Conservation (phyloP, 305 asterid species). For the Ilex paraguariensis region DNA sequence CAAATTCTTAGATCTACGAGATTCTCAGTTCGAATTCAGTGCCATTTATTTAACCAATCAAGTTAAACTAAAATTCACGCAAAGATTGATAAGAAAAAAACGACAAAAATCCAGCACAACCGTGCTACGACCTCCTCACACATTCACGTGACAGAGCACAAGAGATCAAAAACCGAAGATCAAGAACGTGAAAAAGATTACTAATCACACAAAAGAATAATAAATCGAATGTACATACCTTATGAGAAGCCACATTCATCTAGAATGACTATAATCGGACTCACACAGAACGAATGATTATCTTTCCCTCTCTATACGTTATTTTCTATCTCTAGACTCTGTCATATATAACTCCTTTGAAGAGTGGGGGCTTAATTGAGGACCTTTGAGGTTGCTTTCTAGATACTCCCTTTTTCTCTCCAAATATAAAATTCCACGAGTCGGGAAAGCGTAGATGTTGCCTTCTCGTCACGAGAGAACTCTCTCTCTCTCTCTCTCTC, state of each 20-base stretch:
- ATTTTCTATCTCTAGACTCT: not conserved
- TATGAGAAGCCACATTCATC: too few relatives aligned
- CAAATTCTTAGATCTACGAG: constrained; percentile 21
- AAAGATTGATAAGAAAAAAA: constrained; percentile 8
- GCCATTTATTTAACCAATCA: constrained; percentile 18
- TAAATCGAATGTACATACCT: too few relatives aligned
- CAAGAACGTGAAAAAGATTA: constrained; percentile 2
- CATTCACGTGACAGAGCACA: constrained; percentile 20
- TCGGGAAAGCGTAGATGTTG: too few relatives aligned
- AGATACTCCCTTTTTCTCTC: too few relatives aligned
- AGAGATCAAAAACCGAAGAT: constrained; percentile 8
- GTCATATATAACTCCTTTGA: too few relatives aligned
- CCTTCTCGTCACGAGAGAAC: too few relatives aligned
- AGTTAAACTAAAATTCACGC: constrained; percentile 16
- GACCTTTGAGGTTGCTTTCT: too few relatives aligned
- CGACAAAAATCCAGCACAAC: constrained; percentile 19
- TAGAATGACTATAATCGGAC: too few relatives aligned
- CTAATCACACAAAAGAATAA: too few relatives aligned
- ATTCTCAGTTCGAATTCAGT: constrained; percentile 18
- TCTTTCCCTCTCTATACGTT: constrained; percentile 9
- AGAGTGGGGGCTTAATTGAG: too few relatives aligned
- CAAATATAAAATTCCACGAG: too few relatives aligned
- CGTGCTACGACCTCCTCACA: not conserved
- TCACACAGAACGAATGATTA: not conserved
- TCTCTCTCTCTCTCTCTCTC: too few relatives aligned